Conservation (phyloP, 495 filamentous ascomycete species). For the Bacidia gigantensis region DNA sequence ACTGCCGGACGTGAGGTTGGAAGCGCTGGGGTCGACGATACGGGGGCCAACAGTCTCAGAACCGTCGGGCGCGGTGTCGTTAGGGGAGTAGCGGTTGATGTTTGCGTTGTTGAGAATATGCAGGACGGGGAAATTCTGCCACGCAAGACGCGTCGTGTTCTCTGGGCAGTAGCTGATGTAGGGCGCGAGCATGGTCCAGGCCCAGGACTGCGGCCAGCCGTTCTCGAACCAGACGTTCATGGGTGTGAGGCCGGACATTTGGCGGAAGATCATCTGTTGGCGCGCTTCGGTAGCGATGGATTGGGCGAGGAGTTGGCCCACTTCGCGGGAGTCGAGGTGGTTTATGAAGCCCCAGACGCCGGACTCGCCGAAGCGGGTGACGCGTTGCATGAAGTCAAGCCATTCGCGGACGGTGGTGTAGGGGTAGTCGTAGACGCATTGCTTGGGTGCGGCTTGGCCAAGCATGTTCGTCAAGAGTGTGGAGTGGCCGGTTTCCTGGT, state of each 20-base stretch:
- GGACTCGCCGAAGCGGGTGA: slow-evolving; percentile 70
- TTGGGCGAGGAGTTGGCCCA: slow-evolving; percentile 57
- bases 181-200: slow-evolving; percentile 73
- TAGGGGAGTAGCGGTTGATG: slow-evolving; percentile 43
- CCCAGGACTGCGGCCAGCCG: slow-evolving; percentile 74
- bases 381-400: slow-evolving; percentile 74
- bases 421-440: slow-evolving; percentile 76
- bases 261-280: slow-evolving; percentile 81
- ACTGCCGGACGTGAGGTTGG: slow-evolving; percentile 26
- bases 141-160: slow-evolving; percentile 61
- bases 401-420: slow-evolving; percentile 64
- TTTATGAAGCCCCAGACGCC: slow-evolving; percentile 76
- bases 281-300: slow-evolving; percentile 74
- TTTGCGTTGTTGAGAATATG: slow-evolving; percentile 68
- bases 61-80: slow-evolving; percentile 29
- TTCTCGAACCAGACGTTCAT: slow-evolving; percentile 79
- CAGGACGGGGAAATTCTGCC: slow-evolving; percentile 80
- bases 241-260: slow-evolving; percentile 70
- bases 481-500: slow-evolving; percentile 73
- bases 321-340: slow-evolving; percentile 66
- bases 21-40: slow-evolving; percentile 28
- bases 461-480: slow-evolving; percentile 72
- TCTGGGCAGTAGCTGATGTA: slow-evolving; percentile 69
- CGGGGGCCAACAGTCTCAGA: slow-evolving; percentile 38
- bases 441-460: slow-evolving; percentile 53